phyloP scores from a whole-genome alignment of 176 grass and related monocot species.

The Themeda triandra region DNA sequence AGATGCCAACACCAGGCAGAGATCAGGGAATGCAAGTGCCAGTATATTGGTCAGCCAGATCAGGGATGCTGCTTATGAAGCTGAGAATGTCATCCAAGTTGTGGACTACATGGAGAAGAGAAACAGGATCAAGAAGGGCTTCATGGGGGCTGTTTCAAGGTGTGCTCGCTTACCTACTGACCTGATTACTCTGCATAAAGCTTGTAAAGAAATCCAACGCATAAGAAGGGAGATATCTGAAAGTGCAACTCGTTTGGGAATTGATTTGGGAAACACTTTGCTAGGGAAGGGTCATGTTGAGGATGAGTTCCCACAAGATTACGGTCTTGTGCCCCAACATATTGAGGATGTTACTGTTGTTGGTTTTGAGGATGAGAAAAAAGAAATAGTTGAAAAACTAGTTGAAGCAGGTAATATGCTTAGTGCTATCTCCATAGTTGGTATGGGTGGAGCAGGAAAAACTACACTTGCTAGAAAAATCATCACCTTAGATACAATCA shows the following conservation, averaged over 20 bases:
- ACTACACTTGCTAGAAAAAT: no score
- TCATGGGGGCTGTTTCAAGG: constrained; percentile 5
- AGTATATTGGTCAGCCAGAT: background rate
- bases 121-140: constrained; percentile 3
- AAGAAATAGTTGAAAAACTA: no score
- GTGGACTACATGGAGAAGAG: background rate
- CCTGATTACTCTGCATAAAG: constrained; percentile 9
- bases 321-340: no score
- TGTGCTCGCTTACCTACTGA: background rate
- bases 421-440: no score
- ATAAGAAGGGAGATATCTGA: constrained; percentile 1
- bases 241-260: background rate
- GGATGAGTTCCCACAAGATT: no score
- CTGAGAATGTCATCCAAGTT: background rate
- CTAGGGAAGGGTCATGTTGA: no score
- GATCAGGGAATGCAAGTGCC: background rate
- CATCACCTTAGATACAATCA: no score
- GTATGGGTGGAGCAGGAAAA: no score
- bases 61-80: constrained; percentile 14
- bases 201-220: background rate
- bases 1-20: background rate
- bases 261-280: no score
- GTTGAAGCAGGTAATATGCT: no score
- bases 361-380: no score
- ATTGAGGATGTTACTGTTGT: no score